Evolutionary conservation across 2,329 filamentous ascomycete species (phyloP), one percentile per base, ranked within the genome.

Genomic region (Xylaria sp.): DNA sequence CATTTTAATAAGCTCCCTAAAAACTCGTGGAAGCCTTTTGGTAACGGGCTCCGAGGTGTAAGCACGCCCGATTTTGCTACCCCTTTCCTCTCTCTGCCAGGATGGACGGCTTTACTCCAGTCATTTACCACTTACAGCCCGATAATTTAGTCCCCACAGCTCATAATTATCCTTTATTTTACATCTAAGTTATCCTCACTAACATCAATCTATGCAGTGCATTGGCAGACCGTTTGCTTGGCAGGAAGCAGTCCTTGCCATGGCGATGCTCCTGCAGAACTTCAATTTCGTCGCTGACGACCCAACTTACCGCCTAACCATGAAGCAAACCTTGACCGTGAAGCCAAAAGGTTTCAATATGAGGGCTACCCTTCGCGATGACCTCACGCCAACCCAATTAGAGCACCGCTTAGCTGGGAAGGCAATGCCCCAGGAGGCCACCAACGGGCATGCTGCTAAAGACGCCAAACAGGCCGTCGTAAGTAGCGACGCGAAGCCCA

Each of bases 201-300:
- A 20, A 59, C 40, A 11, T 48, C 19, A 46, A 26, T 7, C 13
- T 4, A 13, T 37, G 22, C 38, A 61, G 58, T 92, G 89, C 62
- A 91, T 92, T 56, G 89, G 89, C 3, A 76, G 88, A 1, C 78
- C 83, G 0, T 92, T 92, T 66, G 88, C 89, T 1, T 89, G 86
- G 85, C 89, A 92, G 66, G 89, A 92, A 70, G 78, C 81, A 1
- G 67, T 88, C 4, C 72, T 90, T 1, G 78, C 80, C 7, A 75
- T 85, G 61, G 77, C 77, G 0, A 75, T 83, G 59, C 66, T 87
- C 11, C 69, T 88, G 18, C 84, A 86, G 63, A 84, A 81, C 57
- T 87, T 87, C 69, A 78, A 87, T 57, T 80, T 88, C 56, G 74
- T 79, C 47, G 67, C 82, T 59, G 79, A 79, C 20, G 81, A 88